Percentiles rank a stretch among this genome's conserved stretches.
These are phyloP conservation scores for Colletotrichum gigasporum DNA, from an alignment of 2,329 filamentous ascomycete species.

Conservation along the genomic window DNA sequence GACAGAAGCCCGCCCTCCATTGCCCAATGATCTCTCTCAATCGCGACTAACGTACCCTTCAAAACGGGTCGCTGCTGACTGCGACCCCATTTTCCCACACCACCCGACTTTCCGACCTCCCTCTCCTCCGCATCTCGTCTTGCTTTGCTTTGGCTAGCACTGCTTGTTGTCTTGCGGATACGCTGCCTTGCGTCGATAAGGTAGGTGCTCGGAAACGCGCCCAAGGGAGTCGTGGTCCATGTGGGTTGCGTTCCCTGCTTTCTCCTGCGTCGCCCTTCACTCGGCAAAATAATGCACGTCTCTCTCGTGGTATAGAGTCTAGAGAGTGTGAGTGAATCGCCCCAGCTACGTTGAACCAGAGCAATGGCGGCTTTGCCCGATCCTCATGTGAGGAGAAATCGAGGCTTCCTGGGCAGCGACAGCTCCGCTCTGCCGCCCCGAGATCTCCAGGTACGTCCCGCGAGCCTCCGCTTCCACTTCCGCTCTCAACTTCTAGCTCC, in stretches of 20 bases:
- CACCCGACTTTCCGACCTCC: not conserved
- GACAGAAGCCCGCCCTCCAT: not conserved
- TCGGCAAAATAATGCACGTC: not conserved
- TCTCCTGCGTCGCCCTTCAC: not conserved
- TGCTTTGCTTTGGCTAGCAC: not conserved
- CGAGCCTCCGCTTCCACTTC: not conserved
- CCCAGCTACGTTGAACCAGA: slow-evolving; percentile 25
- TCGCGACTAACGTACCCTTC: not conserved
- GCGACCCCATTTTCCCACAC: not conserved
- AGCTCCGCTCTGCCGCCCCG: slow-evolving; percentile 60
- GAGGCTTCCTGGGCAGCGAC: slow-evolving; percentile 60
- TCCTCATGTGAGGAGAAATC: slow-evolving; percentile 46
- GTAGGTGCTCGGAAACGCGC: too few species aligned
- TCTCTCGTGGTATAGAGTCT: not conserved
- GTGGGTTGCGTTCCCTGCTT: not conserved
- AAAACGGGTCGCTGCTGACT: not conserved
- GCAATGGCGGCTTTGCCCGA: slow-evolving; percentile 46
- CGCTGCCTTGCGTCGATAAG: too few species aligned
- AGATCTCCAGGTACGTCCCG: slow-evolving; percentile 55
- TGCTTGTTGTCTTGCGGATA: not conserved
- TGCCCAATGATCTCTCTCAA: not conserved
- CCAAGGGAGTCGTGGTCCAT: not conserved
- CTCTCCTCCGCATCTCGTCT: not conserved
- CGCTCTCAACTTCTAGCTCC: too few species aligned
- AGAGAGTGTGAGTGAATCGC: not conserved